Conservation (phyloP, 192 early-diverging fungal species). For the Haplosporangium gracile region DNA sequence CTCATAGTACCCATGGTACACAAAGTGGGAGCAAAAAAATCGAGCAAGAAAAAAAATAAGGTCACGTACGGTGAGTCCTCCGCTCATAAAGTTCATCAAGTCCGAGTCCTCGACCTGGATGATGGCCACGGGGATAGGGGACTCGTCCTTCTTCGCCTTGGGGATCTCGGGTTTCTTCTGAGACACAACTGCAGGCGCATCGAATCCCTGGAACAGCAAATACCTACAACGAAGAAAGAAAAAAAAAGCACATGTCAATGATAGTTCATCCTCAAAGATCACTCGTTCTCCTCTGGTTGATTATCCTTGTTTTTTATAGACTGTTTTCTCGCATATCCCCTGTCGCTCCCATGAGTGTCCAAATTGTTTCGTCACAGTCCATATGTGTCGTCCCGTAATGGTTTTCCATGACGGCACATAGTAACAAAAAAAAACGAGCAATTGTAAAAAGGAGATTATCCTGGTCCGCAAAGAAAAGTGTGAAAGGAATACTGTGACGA, state of each 20-base stretch:
- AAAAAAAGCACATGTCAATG: constrained; percentile 34
- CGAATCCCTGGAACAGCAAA: constrained; percentile 46
- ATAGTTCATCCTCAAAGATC: neutral
- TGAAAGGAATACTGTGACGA: neutral
- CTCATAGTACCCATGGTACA: neutral
- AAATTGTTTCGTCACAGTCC: neutral
- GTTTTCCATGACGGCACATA: too few species aligned
- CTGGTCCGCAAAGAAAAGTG: neutral
- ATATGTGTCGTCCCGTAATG: neutral
- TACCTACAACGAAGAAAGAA: constrained; percentile 21
- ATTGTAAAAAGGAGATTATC: neutral
- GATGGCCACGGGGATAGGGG: constrained; percentile 51
- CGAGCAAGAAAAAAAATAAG: neutral
- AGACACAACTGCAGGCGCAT: constrained; percentile 40
- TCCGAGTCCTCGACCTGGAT: constrained; percentile 52
- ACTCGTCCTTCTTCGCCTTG: constrained; percentile 50
- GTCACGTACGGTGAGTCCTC: constrained; percentile 47
- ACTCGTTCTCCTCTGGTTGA: neutral
- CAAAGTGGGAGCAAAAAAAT: neutral
- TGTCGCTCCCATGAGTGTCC: neutral
- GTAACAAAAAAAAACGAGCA: constrained; percentile 1
- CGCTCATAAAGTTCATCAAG: constrained; percentile 55
- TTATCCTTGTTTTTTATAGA: neutral
- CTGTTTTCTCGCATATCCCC: neutral
- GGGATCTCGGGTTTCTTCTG: constrained; percentile 52